These are phyloP conservation scores for Diaporthe sp. DNA, from an alignment of 2,329 filamentous ascomycete genomes.

Conservation along the genomic window DNA sequence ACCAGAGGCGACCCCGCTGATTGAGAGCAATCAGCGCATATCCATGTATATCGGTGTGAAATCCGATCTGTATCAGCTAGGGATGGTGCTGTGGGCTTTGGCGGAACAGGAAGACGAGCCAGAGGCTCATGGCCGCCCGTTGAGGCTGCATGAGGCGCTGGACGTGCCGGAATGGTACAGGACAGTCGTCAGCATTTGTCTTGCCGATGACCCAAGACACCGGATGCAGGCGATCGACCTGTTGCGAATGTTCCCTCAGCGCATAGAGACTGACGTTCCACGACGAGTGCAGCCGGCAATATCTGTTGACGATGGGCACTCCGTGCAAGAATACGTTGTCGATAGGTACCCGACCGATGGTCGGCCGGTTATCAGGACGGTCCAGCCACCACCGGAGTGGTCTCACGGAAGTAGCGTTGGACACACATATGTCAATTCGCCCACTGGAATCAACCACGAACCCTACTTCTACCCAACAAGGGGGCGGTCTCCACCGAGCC, in stretches of 20 bases:
- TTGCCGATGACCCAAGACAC: slow-evolving; percentile 79
- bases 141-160: slow-evolving; percentile 69
- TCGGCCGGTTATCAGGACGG: slow-evolving; percentile 53
- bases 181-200: slow-evolving; percentile 79
- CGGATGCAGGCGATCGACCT: slow-evolving; percentile 81
- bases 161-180: slow-evolving; percentile 85
- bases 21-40: slow-evolving; percentile 89
- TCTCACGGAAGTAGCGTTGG: slow-evolving; percentile 51
- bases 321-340: slow-evolving; percentile 54
- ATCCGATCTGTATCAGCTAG: slow-evolving; percentile 94
- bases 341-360: slow-evolving; percentile 51
- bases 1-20: slow-evolving; percentile 87
- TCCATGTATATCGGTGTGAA: slow-evolving; percentile 99
- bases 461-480: slow-evolving; percentile 60
- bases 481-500: slow-evolving; percentile 67
- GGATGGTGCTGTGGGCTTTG: slow-evolving; percentile 96
- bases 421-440: slow-evolving; percentile 53
- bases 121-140: slow-evolving; percentile 80
- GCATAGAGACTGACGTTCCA: slow-evolving; percentile 45
- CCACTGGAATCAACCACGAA: slow-evolving; percentile 53
- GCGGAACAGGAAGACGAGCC: slow-evolving; percentile 92
- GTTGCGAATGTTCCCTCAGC: slow-evolving; percentile 74
- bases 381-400: slow-evolving; percentile 59
- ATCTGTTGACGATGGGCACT: slow-evolving; percentile 56
- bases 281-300: slow-evolving; percentile 49